These are phyloP conservation scores for Plectosphaerella cucumerina DNA, from an alignment of 2,329 filamentous ascomycete species.

Conservation along the genomic window DNA sequence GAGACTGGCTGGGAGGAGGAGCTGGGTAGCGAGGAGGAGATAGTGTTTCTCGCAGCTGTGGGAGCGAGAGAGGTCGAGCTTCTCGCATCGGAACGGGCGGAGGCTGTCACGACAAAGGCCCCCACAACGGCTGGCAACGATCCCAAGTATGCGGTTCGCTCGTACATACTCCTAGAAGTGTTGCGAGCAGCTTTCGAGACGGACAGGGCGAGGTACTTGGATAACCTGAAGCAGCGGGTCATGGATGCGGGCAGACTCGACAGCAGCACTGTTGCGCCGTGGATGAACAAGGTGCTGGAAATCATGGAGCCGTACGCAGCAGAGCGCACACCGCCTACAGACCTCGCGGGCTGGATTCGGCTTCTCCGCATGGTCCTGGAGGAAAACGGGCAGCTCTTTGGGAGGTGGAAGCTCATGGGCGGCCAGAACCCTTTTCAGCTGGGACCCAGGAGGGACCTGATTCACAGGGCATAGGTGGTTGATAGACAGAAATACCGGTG, in stretches of 20 bases:
- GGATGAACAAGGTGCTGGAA: not conserved
- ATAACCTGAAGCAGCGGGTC: slow-evolving; percentile 1
- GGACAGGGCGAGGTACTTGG: not conserved
- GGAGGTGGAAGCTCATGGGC: slow-evolving; percentile 1
- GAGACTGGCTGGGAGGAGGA: slow-evolving; percentile 10
- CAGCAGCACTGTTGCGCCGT: not conserved
- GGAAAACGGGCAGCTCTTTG: slow-evolving; percentile 7
- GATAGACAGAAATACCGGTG: no score
- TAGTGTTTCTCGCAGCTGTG: slow-evolving; percentile 12
- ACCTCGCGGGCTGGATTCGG: not conserved
- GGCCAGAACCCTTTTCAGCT: no score
- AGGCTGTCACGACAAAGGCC: no score
- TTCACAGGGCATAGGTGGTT: not conserved
- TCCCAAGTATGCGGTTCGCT: slow-evolving; percentile 10
- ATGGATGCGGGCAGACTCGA: slow-evolving; percentile 3
- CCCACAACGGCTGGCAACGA: slow-evolving; percentile 3
- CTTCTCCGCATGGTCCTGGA: slow-evolving; percentile 1
- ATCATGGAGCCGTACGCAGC: not conserved
- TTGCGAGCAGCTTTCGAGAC: slow-evolving; percentile 6
- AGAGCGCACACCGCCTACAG: not conserved
- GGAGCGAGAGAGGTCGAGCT: slow-evolving; percentile 4
- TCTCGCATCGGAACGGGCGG: no score
- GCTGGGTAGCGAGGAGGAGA: slow-evolving; percentile 14
- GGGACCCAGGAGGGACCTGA: no score
- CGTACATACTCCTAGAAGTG: slow-evolving; percentile 12